Evolutionary conservation across 2,329 filamentous ascomycete genomes (phyloP).

Genomic region (Ophiostoma sp.): DNA sequence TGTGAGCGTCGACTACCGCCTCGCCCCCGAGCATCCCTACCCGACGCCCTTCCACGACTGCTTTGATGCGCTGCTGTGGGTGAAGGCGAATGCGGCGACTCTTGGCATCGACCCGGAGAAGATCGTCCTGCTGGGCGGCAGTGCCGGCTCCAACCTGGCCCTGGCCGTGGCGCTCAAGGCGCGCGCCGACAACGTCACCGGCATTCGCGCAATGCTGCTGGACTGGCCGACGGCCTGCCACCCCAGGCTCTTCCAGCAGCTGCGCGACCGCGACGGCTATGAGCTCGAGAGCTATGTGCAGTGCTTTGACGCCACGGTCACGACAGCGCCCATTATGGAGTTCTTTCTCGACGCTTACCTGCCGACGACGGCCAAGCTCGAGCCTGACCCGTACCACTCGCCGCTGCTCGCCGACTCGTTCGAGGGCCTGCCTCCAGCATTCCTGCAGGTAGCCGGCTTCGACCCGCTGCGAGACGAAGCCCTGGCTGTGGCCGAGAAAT

Average conservation of each 20-base stretch:
- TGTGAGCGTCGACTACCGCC: slow-evolving; percentile 37
- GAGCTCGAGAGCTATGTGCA: slow-evolving; percentile 36
- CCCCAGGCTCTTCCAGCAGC: slow-evolving; percentile 33
- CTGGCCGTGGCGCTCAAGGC: background rate
- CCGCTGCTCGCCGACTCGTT: slow-evolving; percentile 34
- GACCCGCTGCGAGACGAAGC: slow-evolving; percentile 38
- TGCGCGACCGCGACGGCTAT: slow-evolving; percentile 30
- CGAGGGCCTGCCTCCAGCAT: slow-evolving; percentile 29
- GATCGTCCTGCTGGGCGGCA: background rate
- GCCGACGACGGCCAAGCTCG: slow-evolving; percentile 27
- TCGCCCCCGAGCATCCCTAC: slow-evolving; percentile 47
- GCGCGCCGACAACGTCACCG: slow-evolving; percentile 24
- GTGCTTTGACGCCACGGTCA: slow-evolving; percentile 32
- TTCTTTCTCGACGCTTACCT: slow-evolving; percentile 36
- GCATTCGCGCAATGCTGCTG: slow-evolving; percentile 34
- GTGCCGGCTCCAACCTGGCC: background rate
- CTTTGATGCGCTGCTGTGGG: slow-evolving; percentile 38
- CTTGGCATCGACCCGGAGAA: background rate
- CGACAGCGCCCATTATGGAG: slow-evolving; percentile 32
- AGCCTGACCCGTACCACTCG: slow-evolving; percentile 31
- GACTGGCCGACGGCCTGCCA: slow-evolving; percentile 36
- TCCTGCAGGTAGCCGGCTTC: slow-evolving; percentile 35
- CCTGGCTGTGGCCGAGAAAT: slow-evolving; percentile 36
- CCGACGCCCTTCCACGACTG: slow-evolving; percentile 47
- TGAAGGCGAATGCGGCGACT: background rate